Conservation (phyloP, 2,329 filamentous ascomycete genomes). For the Diplodia corticola region DNA sequence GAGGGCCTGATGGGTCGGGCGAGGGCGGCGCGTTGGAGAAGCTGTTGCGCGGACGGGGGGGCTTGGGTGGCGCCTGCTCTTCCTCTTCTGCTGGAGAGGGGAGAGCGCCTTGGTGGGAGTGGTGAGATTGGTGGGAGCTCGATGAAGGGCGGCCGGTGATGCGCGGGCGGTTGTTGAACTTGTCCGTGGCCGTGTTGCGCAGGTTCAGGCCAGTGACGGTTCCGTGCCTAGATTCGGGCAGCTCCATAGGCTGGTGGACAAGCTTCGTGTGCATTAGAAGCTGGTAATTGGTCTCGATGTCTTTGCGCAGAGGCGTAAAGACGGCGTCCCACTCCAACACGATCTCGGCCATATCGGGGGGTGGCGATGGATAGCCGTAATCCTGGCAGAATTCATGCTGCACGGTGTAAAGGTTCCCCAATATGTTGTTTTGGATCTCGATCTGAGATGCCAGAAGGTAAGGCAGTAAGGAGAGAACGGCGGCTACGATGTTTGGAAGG, state of each 20-base stretch:
- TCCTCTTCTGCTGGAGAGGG: conserved; percentile 1
- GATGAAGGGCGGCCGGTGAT: conserved; percentile 31
- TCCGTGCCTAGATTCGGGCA: conserved; percentile 47
- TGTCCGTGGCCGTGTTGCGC: conserved; percentile 40
- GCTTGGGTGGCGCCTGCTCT: conserved; percentile 16
- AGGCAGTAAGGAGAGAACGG: conserved; percentile 72
- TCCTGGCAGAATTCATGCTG: conserved; percentile 72
- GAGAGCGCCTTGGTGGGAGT: too few species aligned
- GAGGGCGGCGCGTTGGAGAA: conserved; percentile 16
- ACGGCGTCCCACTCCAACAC: conserved; percentile 64
- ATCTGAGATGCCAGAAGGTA: conserved; percentile 70
- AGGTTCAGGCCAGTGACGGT: conserved; percentile 51
- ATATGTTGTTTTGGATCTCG: conserved; percentile 73
- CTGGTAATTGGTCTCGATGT: conserved; percentile 63
- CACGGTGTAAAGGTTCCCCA: conserved; percentile 76
- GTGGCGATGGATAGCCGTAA: conserved; percentile 67
- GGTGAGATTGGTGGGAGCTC: conserved; percentile 13
- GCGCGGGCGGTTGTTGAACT: conserved; percentile 30
- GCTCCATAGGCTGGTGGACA: conserved; percentile 57
- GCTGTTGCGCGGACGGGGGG: conserved; percentile 13
- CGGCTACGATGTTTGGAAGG: conserved; percentile 69
- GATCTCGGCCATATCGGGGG: conserved; percentile 71
- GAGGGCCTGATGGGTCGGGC: conserved; percentile 11
- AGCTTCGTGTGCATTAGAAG: conserved; percentile 68
- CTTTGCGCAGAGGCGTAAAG: conserved; percentile 63